Evolutionary conservation across 139 green algal genomes (phyloP), one percentile per base, ranked within the genome.

Genomic region (Coelastrella sp.): DNA sequence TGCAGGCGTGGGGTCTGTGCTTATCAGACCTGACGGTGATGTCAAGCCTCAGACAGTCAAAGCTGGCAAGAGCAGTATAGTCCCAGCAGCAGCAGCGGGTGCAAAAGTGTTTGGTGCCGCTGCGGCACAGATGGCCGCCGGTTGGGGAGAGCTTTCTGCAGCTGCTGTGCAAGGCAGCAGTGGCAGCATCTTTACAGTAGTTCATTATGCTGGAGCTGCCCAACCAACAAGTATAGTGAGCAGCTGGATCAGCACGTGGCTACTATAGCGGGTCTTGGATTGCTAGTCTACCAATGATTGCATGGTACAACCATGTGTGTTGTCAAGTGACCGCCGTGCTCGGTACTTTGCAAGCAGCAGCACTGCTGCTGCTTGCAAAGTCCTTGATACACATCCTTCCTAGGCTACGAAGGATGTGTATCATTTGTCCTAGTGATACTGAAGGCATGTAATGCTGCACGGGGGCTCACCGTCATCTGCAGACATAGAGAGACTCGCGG

Each of bases 191-290:
- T 87, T 87, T n/a, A 32, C 82, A 7, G 64, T 32, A 20, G 64
- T 32, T 20, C 65, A 79, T 7, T 87, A 87, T 77, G 82, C 82
- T 64, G 65, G 19, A 4, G 4, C 17, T 71, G 61, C 10, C 61
- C 8, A 13, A 10, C 8, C 10, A 19, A 71, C 61, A 14, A 56
- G 32, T 23, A 17, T 10, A 7, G 65, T 87, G 4, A 65, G 64
- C 65, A 87, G 16, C 16, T 87, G 82, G 82, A 78, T 87, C 20
- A 86, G 7, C 59, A 60, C 80, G 20, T 86, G 80, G 80, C 7
- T 60, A 47, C 32, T 47, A 47, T 47, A 47, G n/a, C 32, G 32
- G 32, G 60, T 23, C 74, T 19, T 84, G 20, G 17, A 14, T 8
- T 8, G 68, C 68, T 10, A 13, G 10, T 71, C 11, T 19, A 13